Conservation (phyloP, 306 rosid species). For the Quercus glauca region DNA sequence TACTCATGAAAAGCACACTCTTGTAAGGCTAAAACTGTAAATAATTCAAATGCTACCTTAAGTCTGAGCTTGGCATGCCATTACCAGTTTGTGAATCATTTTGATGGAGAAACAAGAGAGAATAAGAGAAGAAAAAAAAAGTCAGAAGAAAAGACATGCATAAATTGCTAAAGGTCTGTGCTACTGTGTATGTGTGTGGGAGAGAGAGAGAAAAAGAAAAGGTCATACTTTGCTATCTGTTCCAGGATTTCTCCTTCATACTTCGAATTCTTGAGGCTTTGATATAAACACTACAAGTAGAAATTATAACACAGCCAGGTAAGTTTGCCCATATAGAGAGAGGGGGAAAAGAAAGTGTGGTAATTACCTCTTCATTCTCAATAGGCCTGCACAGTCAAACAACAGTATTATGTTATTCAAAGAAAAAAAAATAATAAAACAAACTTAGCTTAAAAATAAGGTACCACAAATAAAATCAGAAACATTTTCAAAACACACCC, state of each 20-base stretch:
- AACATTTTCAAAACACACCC: not conserved
- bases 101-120: not conserved
- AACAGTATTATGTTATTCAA: not conserved
- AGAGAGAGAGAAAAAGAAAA: no score
- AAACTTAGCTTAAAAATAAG: not conserved
- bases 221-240: no score
- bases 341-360: not conserved
- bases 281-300: not conserved
- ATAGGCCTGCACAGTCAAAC: not conserved
- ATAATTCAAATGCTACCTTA: not conserved
- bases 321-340: no score
- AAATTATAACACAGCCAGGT: not conserved
- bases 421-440: not conserved
- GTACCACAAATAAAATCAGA: not conserved
- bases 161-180: no score
- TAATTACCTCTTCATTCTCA: not conserved
- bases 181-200: no score
- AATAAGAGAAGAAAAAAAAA: not conserved
- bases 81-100: not conserved
- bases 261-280: not conserved
- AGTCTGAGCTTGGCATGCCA: not conserved
- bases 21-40: not conserved
- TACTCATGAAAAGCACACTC: not conserved
- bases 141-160: no score
- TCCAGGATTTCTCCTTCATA: not conserved